Evolutionary conservation across 2,329 filamentous ascomycete species (phyloP).

Genomic region (Dendrostoma leiphaemia): DNA sequence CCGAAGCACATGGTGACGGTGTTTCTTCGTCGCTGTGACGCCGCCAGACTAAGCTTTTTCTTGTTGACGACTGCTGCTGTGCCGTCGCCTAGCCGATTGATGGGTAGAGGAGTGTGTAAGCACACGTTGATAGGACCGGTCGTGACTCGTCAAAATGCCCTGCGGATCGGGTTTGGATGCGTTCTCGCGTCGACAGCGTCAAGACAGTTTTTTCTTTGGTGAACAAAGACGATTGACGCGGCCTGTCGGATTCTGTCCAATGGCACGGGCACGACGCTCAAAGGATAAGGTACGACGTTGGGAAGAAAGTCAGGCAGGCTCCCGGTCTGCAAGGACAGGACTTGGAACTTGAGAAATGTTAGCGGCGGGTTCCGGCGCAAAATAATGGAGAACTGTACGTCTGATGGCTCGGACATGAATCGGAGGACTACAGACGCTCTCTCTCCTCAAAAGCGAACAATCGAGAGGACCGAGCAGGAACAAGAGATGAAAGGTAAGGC

Average conservation of each 20-base stretch:
- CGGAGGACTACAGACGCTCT: neutral
- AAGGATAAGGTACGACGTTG: neutral
- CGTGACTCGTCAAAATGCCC: too few relatives aligned
- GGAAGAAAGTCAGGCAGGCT: neutral
- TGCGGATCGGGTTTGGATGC: too few relatives aligned
- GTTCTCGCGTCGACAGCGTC: neutral
- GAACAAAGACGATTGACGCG: neutral
- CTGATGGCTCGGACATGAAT: neutral
- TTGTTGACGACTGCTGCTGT: neutral
- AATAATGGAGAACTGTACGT: neutral
- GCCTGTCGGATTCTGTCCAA: too few relatives aligned
- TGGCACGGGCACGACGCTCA: too few relatives aligned
- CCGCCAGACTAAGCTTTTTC: neutral
- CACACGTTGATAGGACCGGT: too few relatives aligned
- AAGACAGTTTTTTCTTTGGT: too few relatives aligned
- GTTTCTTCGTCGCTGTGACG: neutral
- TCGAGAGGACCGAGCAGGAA: neutral
- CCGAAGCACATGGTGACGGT: conserved; percentile 62
- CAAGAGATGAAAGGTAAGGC: neutral
- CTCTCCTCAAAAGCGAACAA: neutral
- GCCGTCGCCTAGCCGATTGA: neutral
- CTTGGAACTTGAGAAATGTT: neutral
- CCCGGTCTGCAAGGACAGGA: too few relatives aligned
- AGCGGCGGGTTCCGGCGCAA: neutral
- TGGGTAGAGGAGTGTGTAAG: neutral